phyloP scores from a whole-genome alignment of 2,329 filamentous ascomycete species.

The Clonostachys rosea region DNA sequence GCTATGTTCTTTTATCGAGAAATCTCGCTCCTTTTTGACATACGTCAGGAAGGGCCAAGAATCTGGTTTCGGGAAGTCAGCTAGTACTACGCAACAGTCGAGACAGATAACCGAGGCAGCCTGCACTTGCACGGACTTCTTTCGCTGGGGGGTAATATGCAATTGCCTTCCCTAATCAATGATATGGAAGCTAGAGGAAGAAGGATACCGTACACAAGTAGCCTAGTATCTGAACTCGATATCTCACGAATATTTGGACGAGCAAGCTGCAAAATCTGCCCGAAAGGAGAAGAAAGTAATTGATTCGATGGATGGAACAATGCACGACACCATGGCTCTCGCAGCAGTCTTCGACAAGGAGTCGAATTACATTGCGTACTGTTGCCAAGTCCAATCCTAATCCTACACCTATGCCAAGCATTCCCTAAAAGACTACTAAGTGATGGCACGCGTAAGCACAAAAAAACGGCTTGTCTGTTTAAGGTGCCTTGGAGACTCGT shows the following conservation, averaged over 20 bases:
- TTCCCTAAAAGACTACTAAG: not conserved
- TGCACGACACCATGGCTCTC: not conserved
- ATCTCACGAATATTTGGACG: not conserved
- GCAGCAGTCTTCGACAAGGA: not conserved
- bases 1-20: not conserved
- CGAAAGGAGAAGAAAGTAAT: not conserved
- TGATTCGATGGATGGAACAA: not conserved
- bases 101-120: conserved; percentile 1
- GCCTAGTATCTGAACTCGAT: not conserved
- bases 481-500: not conserved
- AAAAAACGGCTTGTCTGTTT: not conserved
- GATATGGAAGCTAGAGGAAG: not conserved
- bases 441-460: not conserved
- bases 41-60: not conserved
- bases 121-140: conserved; percentile 3
- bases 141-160: conserved; percentile 2
- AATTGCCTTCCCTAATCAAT: not conserved
- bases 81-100: conserved; percentile 1
- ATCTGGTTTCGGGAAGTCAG: conserved; percentile 1
- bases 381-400: not conserved
- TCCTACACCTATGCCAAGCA: not conserved
- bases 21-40: not conserved
- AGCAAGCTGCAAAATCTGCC: not conserved
- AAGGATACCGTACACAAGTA: not conserved
- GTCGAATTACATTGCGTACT: not conserved